Evolutionary conservation across 2,329 filamentous ascomycete genomes (phyloP).

Genomic region (Coniochaeta ligniaria): DNA sequence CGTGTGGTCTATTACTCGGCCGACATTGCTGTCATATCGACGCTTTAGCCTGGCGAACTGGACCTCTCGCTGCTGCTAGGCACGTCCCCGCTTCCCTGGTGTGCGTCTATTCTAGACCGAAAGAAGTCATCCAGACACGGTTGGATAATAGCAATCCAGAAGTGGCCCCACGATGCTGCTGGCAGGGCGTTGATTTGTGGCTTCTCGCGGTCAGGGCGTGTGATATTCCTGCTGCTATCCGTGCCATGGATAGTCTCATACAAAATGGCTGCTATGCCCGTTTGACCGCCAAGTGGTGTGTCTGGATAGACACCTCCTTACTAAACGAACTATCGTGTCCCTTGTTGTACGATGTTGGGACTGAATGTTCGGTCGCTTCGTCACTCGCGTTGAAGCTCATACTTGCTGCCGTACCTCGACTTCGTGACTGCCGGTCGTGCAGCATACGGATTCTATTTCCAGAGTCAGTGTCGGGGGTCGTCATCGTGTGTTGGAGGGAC

Average conservation of each 20-base stretch:
- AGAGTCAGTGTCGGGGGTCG: neutral
- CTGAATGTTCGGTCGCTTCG: neutral
- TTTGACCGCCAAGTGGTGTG: constrained; percentile 1
- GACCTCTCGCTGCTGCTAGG: neutral
- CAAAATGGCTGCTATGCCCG: neutral
- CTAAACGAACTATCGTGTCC: neutral
- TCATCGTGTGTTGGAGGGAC: neutral
- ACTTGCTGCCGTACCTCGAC: neutral
- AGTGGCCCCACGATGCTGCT: constrained; percentile 1
- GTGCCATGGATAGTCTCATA: neutral
- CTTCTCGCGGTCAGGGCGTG: neutral
- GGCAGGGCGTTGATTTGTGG: neutral
- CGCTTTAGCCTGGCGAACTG: neutral
- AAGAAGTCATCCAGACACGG: neutral
- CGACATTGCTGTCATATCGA: constrained; percentile 1
- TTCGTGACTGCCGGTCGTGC: neutral
- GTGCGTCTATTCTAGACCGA: neutral
- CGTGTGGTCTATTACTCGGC: neutral
- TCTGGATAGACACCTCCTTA: neutral
- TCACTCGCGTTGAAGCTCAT: neutral
- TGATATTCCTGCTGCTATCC: constrained; percentile 2
- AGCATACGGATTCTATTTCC: neutral
- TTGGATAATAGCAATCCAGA: neutral
- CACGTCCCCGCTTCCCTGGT: neutral
- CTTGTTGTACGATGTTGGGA: neutral